Evolutionary conservation across 345 rosid genomes (phyloP).

Genomic region (Eucalyptus rudis): DNA sequence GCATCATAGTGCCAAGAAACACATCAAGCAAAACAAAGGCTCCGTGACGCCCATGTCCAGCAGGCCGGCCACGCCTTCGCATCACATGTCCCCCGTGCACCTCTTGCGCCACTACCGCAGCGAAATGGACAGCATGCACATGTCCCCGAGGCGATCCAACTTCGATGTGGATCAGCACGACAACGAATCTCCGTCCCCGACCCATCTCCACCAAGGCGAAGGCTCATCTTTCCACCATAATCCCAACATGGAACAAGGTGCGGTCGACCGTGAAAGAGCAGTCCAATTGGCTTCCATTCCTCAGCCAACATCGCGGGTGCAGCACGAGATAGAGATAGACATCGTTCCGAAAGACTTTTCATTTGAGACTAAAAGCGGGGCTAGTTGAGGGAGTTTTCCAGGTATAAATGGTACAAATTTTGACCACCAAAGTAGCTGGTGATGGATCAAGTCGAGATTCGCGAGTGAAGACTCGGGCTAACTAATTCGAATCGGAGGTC

Average conservation of each 20-base stretch:
- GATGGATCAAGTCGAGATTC: neutral
- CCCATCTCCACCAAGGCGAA: neutral
- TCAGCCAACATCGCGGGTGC: neutral
- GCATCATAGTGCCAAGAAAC: slow-evolving; percentile 65
- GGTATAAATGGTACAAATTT: neutral
- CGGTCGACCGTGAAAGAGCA: neutral
- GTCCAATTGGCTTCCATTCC: neutral
- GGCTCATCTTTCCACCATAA: slow-evolving; percentile 3
- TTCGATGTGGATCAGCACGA: slow-evolving; percentile 5
- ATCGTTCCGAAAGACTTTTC: slow-evolving; percentile 18
- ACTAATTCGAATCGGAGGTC: neutral
- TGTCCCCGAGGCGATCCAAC: slow-evolving; percentile 18
- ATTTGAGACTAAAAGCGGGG: slow-evolving; percentile 5
- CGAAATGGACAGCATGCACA: slow-evolving; percentile 12
- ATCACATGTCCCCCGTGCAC: slow-evolving; percentile 35
- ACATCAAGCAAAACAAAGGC: slow-evolving; percentile 41
- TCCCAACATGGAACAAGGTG: neutral
- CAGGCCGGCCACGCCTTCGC: slow-evolving; percentile 45
- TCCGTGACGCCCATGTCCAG: slow-evolving; percentile 44
- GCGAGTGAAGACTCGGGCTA: neutral
- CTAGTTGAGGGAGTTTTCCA: neutral
- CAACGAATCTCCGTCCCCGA: slow-evolving; percentile 5
- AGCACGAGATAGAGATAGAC: slow-evolving; percentile 21
- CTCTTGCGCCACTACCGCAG: slow-evolving; percentile 24
- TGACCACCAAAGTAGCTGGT: neutral